Conservation (phyloP, 2,329 filamentous ascomycete genomes). For the Penicillium occitanis region DNA sequence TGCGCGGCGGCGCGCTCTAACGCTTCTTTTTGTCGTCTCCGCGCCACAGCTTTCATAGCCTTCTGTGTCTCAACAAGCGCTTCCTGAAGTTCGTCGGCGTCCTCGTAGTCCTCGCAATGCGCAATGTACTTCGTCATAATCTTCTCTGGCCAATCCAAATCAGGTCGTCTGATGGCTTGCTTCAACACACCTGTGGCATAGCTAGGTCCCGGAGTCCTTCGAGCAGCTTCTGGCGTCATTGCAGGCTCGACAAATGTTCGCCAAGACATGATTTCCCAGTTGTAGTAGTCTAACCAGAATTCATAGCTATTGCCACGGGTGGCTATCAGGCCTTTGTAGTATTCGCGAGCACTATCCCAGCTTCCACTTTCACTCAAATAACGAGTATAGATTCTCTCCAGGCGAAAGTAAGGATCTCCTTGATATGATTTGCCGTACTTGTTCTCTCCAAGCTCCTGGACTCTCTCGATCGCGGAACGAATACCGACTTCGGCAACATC, state of each 20-base stretch:
- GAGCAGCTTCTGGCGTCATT: slow-evolving; percentile 52
- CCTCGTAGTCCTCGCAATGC: slow-evolving; percentile 84
- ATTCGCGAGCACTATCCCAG: slow-evolving; percentile 70
- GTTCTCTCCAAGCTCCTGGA: slow-evolving; percentile 73
- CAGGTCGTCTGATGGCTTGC: slow-evolving; percentile 61
- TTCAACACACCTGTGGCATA: slow-evolving; percentile 74
- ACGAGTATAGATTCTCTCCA: slow-evolving; percentile 90
- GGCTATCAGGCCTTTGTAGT: slow-evolving; percentile 72
- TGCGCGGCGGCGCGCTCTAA: slow-evolving; percentile 17
- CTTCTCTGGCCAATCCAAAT: slow-evolving; percentile 53
- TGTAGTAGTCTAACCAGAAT: slow-evolving; percentile 91
- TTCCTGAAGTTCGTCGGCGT: slow-evolving; percentile 69
- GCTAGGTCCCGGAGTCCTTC: slow-evolving; percentile 64
- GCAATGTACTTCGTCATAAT: slow-evolving; percentile 49
- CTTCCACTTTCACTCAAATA: slow-evolving; percentile 83
- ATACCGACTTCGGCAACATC: slow-evolving; percentile 91
- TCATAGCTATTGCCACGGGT: slow-evolving; percentile 76
- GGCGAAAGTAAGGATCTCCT: slow-evolving; percentile 83
- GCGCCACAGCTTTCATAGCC: slow-evolving; percentile 61
- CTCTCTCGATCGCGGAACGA: slow-evolving; percentile 79
- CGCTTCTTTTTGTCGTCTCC: slow-evolving; percentile 61
- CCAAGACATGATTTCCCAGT: slow-evolving; percentile 83
- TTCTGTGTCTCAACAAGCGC: slow-evolving; percentile 73
- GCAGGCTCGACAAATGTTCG: slow-evolving; percentile 57
- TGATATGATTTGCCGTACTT: slow-evolving; percentile 73